A percentile compares a stretch with the other conserved stretches of the same genome.
These are phyloP conservation scores for Daldinia sp. DNA, from an alignment of 2,329 filamentous ascomycete genomes.

Conservation along the genomic window DNA sequence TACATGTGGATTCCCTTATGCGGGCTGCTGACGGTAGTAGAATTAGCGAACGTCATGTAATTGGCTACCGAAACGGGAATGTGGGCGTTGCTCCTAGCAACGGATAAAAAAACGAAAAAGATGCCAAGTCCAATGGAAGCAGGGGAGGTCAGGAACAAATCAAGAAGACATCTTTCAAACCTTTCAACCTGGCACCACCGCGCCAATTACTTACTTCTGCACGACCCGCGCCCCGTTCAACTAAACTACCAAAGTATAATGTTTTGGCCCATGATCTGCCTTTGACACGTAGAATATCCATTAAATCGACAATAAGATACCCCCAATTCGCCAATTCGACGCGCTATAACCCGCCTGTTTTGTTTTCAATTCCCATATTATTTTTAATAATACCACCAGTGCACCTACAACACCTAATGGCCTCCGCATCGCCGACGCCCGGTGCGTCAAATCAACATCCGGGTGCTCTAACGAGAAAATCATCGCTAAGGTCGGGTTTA, in stretches of 20 bases:
- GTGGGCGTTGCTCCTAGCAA: conserved; percentile 48
- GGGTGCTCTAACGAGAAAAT: conserved; percentile 60
- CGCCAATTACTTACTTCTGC: conserved; percentile 49
- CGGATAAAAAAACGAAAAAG: conserved; percentile 37
- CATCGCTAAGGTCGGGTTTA: conserved; percentile 68
- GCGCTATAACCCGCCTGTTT: conserved; percentile 33
- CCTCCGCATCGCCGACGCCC: conserved; percentile 58
- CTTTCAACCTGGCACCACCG: conserved; percentile 33
- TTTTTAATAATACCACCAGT: background rate
- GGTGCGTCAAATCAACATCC: conserved; percentile 62
- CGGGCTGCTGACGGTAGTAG: conserved; percentile 11
- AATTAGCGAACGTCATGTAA: conserved; percentile 17
- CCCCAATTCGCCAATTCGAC: conserved; percentile 44
- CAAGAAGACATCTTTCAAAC: conserved; percentile 32
- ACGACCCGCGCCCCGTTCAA: conserved; percentile 54
- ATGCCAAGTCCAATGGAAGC: conserved; percentile 42
- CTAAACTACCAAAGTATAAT: conserved; percentile 52
- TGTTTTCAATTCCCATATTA: conserved; percentile 31
- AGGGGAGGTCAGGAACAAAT: conserved; percentile 23
- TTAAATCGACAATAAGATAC: conserved; percentile 51
- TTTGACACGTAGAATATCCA: conserved; percentile 57
- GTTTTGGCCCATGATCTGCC: conserved; percentile 54
- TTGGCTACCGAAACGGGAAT: conserved; percentile 34
- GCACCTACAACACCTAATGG: conserved; percentile 32
- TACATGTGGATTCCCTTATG: background rate